phyloP scores from a whole-genome alignment of 2,329 filamentous ascomycete species.

The Aspergillus sp. region DNA sequence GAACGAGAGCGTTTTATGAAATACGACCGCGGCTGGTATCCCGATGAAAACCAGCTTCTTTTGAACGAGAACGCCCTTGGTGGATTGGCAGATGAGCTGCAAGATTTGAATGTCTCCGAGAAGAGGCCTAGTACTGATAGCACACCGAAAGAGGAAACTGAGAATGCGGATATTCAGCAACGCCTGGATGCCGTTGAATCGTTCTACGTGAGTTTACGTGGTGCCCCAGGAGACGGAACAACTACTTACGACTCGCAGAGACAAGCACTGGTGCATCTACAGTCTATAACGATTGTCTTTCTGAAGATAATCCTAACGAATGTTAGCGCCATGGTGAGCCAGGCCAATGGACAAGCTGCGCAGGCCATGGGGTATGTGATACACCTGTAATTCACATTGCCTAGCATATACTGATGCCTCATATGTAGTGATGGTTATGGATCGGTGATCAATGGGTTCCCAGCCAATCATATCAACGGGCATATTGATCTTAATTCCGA shows the following conservation, averaged over 20 bases:
- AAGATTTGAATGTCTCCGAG: conserved; percentile 24
- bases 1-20: conserved; percentile 89
- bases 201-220: conserved; percentile 71
- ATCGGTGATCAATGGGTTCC: conserved; percentile 25
- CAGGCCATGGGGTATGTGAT: conserved; percentile 52
- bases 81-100: conserved; percentile 37
- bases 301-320: conserved; percentile 85
- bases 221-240: not conserved
- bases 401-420: not conserved
- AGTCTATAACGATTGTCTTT: conserved; percentile 89
- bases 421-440: conserved; percentile 28
- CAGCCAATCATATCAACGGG: conserved; percentile 19
- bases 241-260: conserved; percentile 51
- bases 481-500: conserved; percentile 33
- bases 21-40: conserved; percentile 86
- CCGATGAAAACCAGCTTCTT: conserved; percentile 43
- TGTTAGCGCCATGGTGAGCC: conserved; percentile 78
- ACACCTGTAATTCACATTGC: conserved; percentile 19
- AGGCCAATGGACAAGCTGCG: conserved; percentile 49
- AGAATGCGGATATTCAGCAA: conserved; percentile 46
- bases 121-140: conserved; percentile 17
- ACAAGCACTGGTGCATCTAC: conserved; percentile 77
- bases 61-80: conserved; percentile 42
- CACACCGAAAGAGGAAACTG: conserved; percentile 30
- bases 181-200: conserved; percentile 73